Conservation (phyloP, 495 filamentous ascomycete species). For the Aspergillus carlsbadensis region DNA sequence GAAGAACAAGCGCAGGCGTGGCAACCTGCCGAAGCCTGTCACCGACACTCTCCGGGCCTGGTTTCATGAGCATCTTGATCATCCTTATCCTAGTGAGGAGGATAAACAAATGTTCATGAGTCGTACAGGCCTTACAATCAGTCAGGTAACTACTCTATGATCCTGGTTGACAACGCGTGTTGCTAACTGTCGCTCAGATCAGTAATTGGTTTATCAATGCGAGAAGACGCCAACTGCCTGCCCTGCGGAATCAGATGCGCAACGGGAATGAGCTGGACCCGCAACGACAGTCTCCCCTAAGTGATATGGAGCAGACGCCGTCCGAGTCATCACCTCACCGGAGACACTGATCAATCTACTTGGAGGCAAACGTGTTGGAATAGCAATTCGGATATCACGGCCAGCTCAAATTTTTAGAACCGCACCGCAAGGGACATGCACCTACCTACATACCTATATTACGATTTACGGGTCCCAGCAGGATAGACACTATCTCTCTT, state of each 20-base stretch:
- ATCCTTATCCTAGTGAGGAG: slow-evolving; percentile 88
- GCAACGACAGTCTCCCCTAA: slow-evolving; percentile 42
- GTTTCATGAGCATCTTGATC: slow-evolving; percentile 72
- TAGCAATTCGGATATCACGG: background rate
- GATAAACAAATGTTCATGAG: slow-evolving; percentile 82
- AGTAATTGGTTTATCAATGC: slow-evolving; percentile 98
- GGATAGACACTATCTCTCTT: slow-evolving; percentile 20
- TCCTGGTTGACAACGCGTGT: background rate
- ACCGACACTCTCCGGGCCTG: slow-evolving; percentile 80
- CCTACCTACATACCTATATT: slow-evolving; percentile 11
- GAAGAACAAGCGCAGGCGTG: slow-evolving; percentile 63
- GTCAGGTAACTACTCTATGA: slow-evolving; percentile 54
- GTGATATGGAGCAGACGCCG: slow-evolving; percentile 39
- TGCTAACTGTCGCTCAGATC: slow-evolving; percentile 49
- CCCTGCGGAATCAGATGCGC: slow-evolving; percentile 56
- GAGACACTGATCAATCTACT: background rate
- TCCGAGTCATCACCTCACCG: slow-evolving; percentile 37
- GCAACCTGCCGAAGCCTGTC: slow-evolving; percentile 83
- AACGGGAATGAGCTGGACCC: slow-evolving; percentile 35
- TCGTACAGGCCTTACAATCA: slow-evolving; percentile 74
- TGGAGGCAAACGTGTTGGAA: background rate
- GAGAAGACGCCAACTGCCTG: slow-evolving; percentile 72
- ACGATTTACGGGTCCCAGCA: slow-evolving; percentile 30
- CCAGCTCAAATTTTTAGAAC: background rate
- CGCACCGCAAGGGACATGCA: slow-evolving; percentile 12